phyloP scores from a whole-genome alignment of 768 basidiomycete genomes.

The Russula lepida region DNA sequence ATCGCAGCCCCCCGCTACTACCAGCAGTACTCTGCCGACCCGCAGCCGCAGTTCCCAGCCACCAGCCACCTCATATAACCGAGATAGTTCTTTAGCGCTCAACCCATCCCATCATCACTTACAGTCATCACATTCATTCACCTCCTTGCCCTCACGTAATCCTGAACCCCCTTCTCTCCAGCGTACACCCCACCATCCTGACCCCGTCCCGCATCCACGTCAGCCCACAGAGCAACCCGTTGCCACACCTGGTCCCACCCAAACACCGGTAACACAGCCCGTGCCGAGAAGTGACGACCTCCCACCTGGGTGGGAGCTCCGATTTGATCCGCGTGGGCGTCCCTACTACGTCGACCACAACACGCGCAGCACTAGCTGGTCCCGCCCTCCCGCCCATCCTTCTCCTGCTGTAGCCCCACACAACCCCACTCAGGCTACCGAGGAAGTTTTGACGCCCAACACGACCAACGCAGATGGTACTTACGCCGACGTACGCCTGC shows the following conservation, averaged over 20 bases:
- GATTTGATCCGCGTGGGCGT: conserved; percentile 61
- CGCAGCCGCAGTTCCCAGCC: conserved; percentile 13
- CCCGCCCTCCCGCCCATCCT: conserved; percentile 37
- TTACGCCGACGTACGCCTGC: conserved; percentile 63
- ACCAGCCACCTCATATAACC: background rate
- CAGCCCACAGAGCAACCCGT: conserved; percentile 5
- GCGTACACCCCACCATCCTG: conserved; percentile 7
- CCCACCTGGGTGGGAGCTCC: conserved; percentile 78
- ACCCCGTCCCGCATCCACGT: background rate
- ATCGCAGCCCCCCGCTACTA: background rate
- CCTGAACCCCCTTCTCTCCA: conserved; percentile 25
- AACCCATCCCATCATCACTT: background rate
- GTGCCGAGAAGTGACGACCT: conserved; percentile 50
- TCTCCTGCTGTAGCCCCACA: conserved; percentile 24
- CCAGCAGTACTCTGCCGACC: background rate
- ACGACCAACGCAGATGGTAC: conserved; percentile 24
- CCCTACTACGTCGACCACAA: conserved; percentile 86
- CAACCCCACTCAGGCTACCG: conserved; percentile 3
- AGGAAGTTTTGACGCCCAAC: conserved; percentile 12
- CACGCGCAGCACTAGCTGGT: conserved; percentile 75
- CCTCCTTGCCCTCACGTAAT: conserved; percentile 9
- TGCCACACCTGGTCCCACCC: background rate
- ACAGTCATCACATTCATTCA: conserved; percentile 16
- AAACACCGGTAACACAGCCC: conserved; percentile 23
- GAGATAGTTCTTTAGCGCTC: conserved; percentile 10